Percentiles rank a stretch among this genome's conserved stretches.
Conservation (phyloP, 1,284 basidiomycete species). For the Agaricales sp. region DNA sequence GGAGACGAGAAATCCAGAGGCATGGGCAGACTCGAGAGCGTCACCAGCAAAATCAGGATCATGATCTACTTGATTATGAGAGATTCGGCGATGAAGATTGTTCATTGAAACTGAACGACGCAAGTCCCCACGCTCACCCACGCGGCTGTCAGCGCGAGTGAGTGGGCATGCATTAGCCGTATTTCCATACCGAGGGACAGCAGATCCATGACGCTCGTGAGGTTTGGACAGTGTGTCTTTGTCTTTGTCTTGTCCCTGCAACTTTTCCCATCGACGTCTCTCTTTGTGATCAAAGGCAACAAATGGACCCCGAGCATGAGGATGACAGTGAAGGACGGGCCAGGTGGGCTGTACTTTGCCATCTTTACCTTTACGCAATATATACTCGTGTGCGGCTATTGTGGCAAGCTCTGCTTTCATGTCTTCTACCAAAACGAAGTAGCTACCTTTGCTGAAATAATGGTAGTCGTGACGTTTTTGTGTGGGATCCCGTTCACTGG, state of each 20-base stretch:
- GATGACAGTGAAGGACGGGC: constrained; percentile 68
- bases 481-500: constrained; percentile 84
- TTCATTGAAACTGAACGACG: constrained; percentile 72
- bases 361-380: constrained; percentile 39
- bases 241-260: constrained; percentile 38
- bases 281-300: constrained; percentile 64
- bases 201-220: constrained; percentile 13
- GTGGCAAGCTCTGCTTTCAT: constrained; percentile 71
- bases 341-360: constrained; percentile 40
- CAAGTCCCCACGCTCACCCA: constrained; percentile 41
- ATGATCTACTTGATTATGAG: constrained; percentile 23
- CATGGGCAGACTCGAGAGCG: constrained; percentile 42
- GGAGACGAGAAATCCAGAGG: constrained; percentile 61
- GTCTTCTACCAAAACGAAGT: constrained; percentile 89
- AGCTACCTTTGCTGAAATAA: constrained; percentile 77
- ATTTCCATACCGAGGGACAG: constrained; percentile 30
- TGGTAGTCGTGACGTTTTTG: constrained; percentile 82
- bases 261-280: constrained; percentile 50
- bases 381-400: constrained; percentile 58
- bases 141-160: constrained; percentile 30
- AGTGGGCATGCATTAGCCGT: constrained; percentile 17
- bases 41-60: constrained; percentile 44
- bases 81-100: constrained; percentile 49
- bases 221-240: constrained; percentile 37
- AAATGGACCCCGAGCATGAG: constrained; percentile 60